Evolutionary conservation across 225 moss, liverwort and hornwort genomes (phyloP).

Genomic region (Straminergon stramineum): DNA sequence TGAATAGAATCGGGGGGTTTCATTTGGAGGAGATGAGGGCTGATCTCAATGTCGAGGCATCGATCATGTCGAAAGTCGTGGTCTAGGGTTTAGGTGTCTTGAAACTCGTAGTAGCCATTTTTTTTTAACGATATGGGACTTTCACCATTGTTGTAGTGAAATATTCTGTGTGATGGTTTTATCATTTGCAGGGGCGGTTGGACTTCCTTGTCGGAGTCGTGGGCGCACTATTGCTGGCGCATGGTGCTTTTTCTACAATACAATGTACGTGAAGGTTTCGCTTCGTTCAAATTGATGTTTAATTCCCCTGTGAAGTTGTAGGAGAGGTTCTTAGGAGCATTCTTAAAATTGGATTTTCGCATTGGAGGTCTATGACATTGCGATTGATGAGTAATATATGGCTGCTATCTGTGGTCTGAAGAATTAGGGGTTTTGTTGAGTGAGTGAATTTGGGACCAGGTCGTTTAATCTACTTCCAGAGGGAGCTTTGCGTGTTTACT

Average conservation of each 20-base stretch:
- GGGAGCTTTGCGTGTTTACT: background rate
- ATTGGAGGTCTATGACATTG: background rate
- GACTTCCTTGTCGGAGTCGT: slow-evolving; percentile 51
- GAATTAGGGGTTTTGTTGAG: background rate
- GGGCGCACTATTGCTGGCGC: slow-evolving; percentile 57
- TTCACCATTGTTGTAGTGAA: background rate
- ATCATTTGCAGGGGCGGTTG: slow-evolving; percentile 15
- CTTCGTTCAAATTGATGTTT: background rate
- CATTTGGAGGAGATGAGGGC: background rate
- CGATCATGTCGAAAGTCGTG: background rate
- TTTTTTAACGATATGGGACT: background rate
- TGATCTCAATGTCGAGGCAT: background rate
- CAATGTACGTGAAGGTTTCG: slow-evolving; percentile 31
- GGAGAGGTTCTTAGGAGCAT: background rate
- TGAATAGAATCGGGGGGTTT: background rate
- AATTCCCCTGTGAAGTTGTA: background rate
- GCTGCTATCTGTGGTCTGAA: background rate
- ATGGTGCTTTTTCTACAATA: slow-evolving; percentile 55
- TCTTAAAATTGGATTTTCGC: background rate
- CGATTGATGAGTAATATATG: background rate
- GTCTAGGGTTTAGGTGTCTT: background rate
- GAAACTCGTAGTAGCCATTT: background rate
- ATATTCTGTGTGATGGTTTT: background rate
- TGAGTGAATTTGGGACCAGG: background rate
- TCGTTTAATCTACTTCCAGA: background rate